Evolutionary conservation across 345 rosid species (phyloP), one percentile per base, ranked within the genome.

Genomic region (Eucalyptus pauciflora): DNA sequence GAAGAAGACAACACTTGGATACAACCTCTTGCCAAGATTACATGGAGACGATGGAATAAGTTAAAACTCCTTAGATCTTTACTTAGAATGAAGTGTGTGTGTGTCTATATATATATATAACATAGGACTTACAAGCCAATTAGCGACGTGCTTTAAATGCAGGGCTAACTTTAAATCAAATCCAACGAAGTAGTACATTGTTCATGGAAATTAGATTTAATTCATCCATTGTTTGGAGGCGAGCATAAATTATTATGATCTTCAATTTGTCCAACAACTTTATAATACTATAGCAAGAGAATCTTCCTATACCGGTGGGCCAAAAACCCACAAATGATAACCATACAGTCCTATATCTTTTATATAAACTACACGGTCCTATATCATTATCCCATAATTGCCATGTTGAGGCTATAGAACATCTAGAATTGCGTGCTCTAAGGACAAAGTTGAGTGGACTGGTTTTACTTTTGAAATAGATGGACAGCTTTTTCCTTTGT

Each of bases 101-200:
- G 2, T 27, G n/a, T n/a, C n/a, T n/a, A n/a, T n/a, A 0, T 12
- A 8, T 27, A 0, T 12, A 8, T 20, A 11, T n/a, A 14, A 64
- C 37, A 7, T n/a, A 64, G 5, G 29, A 64, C 37, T 64, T 64
- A n/a, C 18, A n/a, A n/a, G 41, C 41, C 41, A 1, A 64, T 13
- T n/a, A n/a, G 76, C 6, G 1, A n/a, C 3, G 1, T 64, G 76
- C 76, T n/a, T 29, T 64, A 64, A n/a, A 13, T n/a, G 37, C 1
- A 1, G 41, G 76, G 18, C 37, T n/a, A 14, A n/a, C 37, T 64
- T 64, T 64, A 64, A n/a, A n/a, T 64, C 41, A 16, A 15, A 14
- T 64, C 20, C 10, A 64, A n/a, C 2, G 2, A 64, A 64, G 76
- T 64, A 14, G 10, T 64, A 10, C 18, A 16, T 31, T 15, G 18